phyloP scores from a whole-genome alignment of 805 yeast species.

The Naumovozyma castellii region DNA sequence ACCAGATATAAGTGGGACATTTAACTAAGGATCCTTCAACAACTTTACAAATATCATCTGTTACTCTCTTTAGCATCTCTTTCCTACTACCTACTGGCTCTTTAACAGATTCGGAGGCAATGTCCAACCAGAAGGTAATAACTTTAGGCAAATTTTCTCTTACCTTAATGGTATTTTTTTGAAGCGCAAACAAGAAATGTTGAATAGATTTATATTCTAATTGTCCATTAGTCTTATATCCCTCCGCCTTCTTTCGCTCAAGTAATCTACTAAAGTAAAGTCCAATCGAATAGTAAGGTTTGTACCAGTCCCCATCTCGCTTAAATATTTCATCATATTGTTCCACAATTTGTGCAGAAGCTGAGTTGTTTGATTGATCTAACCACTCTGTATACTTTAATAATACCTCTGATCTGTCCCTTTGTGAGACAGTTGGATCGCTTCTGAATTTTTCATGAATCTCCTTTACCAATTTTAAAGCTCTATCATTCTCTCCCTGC shows the following conservation, averaged over 20 bases:
- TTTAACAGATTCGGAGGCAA: slow-evolving; percentile 32
- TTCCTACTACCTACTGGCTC: slow-evolving; percentile 23
- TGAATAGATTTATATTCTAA: slow-evolving; percentile 26
- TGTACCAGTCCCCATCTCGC: slow-evolving; percentile 55
- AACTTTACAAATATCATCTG: slow-evolving; percentile 41
- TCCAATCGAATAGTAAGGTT: slow-evolving; percentile 73
- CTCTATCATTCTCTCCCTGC: slow-evolving; percentile 79
- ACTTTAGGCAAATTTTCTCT: slow-evolving; percentile 83
- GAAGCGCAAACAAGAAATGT: slow-evolving; percentile 24
- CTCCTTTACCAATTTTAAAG: slow-evolving; percentile 51
- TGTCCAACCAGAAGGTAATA: slow-evolving; percentile 87
- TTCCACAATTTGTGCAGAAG: slow-evolving; percentile 59
- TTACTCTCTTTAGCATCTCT: slow-evolving; percentile 25
- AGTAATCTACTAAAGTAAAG: slow-evolving; percentile 66
- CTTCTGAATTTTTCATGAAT: slow-evolving; percentile 18
- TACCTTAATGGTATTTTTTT: slow-evolving; percentile 45
- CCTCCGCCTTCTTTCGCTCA: slow-evolving; percentile 49
- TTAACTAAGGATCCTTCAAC: slow-evolving; percentile 36
- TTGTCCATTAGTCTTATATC: slow-evolving; percentile 22
- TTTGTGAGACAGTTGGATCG: slow-evolving; percentile 9
- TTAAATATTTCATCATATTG: slow-evolving; percentile 56
- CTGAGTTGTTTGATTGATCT: slow-evolving; percentile 74
- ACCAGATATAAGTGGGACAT: slow-evolving; percentile 58
- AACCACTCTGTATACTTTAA: slow-evolving; percentile 82
- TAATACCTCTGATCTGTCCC: slow-evolving; percentile 38